Conservation (phyloP, 2,329 filamentous ascomycete species). For the Claviceps sp. region DNA sequence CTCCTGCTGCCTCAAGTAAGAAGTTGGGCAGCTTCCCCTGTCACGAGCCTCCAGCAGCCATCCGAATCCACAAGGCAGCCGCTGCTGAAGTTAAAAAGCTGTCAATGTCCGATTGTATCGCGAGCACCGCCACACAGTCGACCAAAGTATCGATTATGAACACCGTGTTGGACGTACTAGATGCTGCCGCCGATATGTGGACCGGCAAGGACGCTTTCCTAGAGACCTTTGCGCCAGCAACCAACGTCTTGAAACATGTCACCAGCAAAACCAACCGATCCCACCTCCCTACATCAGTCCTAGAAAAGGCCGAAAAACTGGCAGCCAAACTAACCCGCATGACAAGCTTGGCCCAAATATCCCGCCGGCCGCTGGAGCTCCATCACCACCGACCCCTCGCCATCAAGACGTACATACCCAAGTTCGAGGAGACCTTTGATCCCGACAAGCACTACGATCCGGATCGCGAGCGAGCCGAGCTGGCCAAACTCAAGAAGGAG, state of each 20-base stretch:
- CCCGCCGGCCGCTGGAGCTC: slow-evolving; percentile 68
- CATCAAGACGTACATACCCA: slow-evolving; percentile 79
- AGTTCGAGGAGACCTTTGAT: slow-evolving; percentile 92
- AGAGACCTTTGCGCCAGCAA: slow-evolving; percentile 61
- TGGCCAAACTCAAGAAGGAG: slow-evolving; percentile 73
- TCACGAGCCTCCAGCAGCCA: slow-evolving; percentile 38
- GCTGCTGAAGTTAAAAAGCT: slow-evolving; percentile 36
- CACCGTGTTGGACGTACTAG: slow-evolving; percentile 52
- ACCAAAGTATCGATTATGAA: slow-evolving; percentile 46
- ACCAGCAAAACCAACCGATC: slow-evolving; percentile 34
- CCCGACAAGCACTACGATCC: slow-evolving; percentile 96
- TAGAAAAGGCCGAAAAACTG: slow-evolving; percentile 27
- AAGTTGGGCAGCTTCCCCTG: slow-evolving; percentile 45
- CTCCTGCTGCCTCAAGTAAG: slow-evolving; percentile 37
- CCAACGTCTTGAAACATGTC: slow-evolving; percentile 47
- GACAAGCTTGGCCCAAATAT: slow-evolving; percentile 46
- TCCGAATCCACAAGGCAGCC: slow-evolving; percentile 34
- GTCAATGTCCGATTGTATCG: slow-evolving; percentile 43
- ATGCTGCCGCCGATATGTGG: slow-evolving; percentile 61
- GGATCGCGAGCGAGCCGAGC: slow-evolving; percentile 75
- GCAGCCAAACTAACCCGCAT: slow-evolving; percentile 35
- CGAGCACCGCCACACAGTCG: slow-evolving; percentile 21
- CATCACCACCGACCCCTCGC: slow-evolving; percentile 81
- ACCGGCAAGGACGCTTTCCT: slow-evolving; percentile 56
- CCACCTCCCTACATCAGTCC: slow-evolving; percentile 33